Evolutionary conservation across 495 filamentous ascomycete species (phyloP), one percentile per base, ranked within the genome.

Genomic region (Friedmanniomyces endolithicus): DNA sequence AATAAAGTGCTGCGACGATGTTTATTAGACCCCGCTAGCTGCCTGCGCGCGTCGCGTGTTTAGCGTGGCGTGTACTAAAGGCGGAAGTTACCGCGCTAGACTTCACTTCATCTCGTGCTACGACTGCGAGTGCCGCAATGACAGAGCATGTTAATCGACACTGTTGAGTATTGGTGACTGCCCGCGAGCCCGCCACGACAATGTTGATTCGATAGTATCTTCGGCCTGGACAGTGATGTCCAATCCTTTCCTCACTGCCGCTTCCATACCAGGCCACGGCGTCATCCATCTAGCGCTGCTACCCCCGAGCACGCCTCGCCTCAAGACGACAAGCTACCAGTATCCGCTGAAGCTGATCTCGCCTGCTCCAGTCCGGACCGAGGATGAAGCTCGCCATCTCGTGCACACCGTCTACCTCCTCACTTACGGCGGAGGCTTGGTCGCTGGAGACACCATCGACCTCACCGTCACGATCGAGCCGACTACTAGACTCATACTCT

Each of bases 281-380:
- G 75, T 72, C 53, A 84, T 96, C 63, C 73, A 85, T 40, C 80
- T 88, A 27, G 77, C 78, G 9, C 73, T 89, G 9, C 78, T 86
- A 11, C 86, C 88, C 17, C 83, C 87, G 14, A 72, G 76, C 6
- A 78, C 77, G 37, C 84, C 87, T 0, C 78, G 83, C 17, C 78
- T 96, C 19, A 80, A 82, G 47, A 78, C 76, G 22, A 76, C 95
- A 55, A 81, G 80, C 34, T 97, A 90, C 70, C 85, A 92, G 67
- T 98, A 96, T 65, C 92, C 92, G 11, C 78, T 98, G 33, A 98
- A 98, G 67, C 83, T 98, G 33, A 83, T 98, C 64, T 81, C 89
- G 17, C 70, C 81, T 41, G 58, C 65, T 63, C 16, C 75, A 68
- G 12, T 48, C 8, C 58, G 31, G 14, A 48, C 44, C 6, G 37